phyloP scores from a whole-genome alignment of 1,139 yeast species.

The Martiniozyma asiatica region DNA sequence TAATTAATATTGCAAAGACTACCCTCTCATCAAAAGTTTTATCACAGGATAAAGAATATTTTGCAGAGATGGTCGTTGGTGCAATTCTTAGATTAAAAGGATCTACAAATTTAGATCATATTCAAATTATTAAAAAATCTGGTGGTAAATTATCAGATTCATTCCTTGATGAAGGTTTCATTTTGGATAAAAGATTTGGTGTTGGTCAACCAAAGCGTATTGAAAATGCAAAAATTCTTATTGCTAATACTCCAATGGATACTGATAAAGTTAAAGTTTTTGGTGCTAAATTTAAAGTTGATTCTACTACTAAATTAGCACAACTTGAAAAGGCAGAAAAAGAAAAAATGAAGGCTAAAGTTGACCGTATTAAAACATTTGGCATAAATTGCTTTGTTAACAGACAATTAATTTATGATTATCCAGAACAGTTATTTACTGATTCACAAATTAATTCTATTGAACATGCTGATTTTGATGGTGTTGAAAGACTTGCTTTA shows the following conservation, averaged over 20 bases:
- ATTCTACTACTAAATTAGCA: constrained; percentile 87
- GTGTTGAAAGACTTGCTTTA: constrained; percentile 89
- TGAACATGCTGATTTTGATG: constrained; percentile 98
- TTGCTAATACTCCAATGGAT: constrained; percentile 95
- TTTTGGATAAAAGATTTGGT: constrained; percentile 84
- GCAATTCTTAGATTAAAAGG: constrained; percentile 89
- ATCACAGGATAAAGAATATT: constrained; percentile 87
- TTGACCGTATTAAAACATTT: constrained; percentile 71
- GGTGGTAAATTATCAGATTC: constrained; percentile 93
- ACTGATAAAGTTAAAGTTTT: constrained; percentile 94
- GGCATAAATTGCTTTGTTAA: constrained; percentile 87
- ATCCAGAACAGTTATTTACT: constrained; percentile 91
- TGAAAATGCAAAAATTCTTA: constrained; percentile 73
- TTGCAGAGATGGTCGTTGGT: constrained; percentile 84
- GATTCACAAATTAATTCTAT: constrained; percentile 83
- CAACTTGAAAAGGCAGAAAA: constrained; percentile 94
- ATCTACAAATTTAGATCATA: constrained; percentile 87
- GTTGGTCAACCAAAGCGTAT: constrained; percentile 84
- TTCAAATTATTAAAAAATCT: constrained; percentile 83
- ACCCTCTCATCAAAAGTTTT: constrained; percentile 88
- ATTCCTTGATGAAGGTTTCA: constrained; percentile 90
- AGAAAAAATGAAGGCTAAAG: constrained; percentile 82
- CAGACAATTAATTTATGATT: constrained; percentile 92
- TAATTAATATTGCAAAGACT: constrained; percentile 80
- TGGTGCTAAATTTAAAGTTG: constrained; percentile 96